These are phyloP conservation scores for Pistacia atlantica DNA, from an alignment of 345 rosid genomes.

Conservation along the genomic window DNA sequence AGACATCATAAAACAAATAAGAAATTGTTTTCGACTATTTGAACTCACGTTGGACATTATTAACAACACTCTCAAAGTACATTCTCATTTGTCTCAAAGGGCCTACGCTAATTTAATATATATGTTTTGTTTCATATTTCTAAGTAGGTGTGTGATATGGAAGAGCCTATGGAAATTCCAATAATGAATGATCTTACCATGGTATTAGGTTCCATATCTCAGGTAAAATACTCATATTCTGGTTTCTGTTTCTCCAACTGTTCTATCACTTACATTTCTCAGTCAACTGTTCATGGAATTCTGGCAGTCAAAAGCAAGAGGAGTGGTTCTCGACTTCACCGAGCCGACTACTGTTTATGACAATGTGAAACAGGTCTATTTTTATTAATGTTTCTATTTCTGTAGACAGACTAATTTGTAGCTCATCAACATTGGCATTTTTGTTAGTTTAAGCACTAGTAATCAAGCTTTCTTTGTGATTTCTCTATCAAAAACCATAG, in stretches of 20 bases:
- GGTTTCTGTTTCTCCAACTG: not conserved
- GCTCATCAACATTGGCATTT: not conserved
- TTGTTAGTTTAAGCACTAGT: not conserved
- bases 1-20: too few species aligned
- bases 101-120: too few species aligned
- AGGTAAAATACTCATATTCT: slow-evolving; percentile 43
- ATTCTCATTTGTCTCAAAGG: too few species aligned
- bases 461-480: not conserved
- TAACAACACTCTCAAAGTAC: too few species aligned
- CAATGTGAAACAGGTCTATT: slow-evolving; percentile 82
- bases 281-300: not conserved
- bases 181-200: slow-evolving; percentile 79
- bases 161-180: slow-evolving; percentile 83
- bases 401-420: too few species aligned
- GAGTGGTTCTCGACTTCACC: slow-evolving; percentile 83
- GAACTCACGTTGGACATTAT: too few species aligned
- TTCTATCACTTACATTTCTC: not conserved
- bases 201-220: slow-evolving; percentile 96
- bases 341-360: slow-evolving; percentile 88
- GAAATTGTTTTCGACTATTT: too few species aligned
- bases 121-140: not conserved
- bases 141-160: slow-evolving; percentile 75
- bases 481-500: slow-evolving; percentile 24
- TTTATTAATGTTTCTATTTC: not conserved
- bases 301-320: slow-evolving; percentile 77